Percentiles rank a stretch among this genome's conserved stretches.
Conservation (phyloP, 1,139 yeast genomes). For the Debaryomycetaceae sp. region DNA sequence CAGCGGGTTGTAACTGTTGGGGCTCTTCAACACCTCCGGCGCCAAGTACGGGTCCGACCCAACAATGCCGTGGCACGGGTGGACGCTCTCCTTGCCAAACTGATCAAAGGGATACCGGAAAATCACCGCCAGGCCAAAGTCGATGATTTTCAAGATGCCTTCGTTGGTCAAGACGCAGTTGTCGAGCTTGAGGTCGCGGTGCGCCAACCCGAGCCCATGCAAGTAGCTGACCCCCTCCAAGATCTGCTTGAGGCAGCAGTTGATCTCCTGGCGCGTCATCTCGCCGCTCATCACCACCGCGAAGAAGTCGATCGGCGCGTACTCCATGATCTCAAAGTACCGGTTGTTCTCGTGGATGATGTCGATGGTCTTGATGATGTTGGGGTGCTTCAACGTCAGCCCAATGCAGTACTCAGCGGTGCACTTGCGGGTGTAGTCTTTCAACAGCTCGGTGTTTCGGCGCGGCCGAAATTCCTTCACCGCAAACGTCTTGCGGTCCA, state of each 20-base stretch:
- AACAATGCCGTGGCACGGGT: conserved; percentile 86
- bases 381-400: conserved; percentile 90
- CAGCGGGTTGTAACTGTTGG: conserved; percentile 78
- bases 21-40: conserved; percentile 80
- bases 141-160: conserved; percentile 88
- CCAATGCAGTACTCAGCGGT: conserved; percentile 98
- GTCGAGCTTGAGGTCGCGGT: conserved; percentile 90
- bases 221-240: conserved; percentile 78
- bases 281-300: conserved; percentile 97
- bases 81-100: conserved; percentile 49
- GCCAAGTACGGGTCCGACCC: conserved; percentile 98
- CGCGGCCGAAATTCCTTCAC: conserved; percentile 94
- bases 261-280: conserved; percentile 80
- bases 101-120: conserved; percentile 86
- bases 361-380: conserved; percentile 89
- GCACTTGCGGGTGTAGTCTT: conserved; percentile 91
- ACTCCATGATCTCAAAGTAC: conserved; percentile 95
- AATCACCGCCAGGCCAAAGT: conserved; percentile 94
- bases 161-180: conserved; percentile 85
- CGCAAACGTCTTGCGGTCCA: conserved; percentile 85
- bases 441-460: conserved; percentile 74
- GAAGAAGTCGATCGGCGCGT: conserved; percentile 92
- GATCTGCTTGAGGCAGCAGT: conserved; percentile 87
- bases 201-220: conserved; percentile 89
- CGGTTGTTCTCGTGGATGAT: conserved; percentile 82